Evolutionary conservation across 306 rosid genomes (phyloP), one percentile per base, ranked within the genome.

Genomic region (Mimosa bimucronata): DNA sequence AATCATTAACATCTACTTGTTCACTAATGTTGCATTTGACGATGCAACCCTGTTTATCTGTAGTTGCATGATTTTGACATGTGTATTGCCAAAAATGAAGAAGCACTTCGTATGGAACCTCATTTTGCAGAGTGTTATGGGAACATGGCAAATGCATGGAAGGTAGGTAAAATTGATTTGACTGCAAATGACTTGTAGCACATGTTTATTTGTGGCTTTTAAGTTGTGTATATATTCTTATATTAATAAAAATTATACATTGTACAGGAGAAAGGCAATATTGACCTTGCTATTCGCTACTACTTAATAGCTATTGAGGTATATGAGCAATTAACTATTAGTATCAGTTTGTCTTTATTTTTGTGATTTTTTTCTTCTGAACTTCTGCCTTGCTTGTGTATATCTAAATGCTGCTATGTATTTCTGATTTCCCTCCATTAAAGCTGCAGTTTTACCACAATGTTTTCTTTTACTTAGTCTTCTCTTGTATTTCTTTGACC

Each of bases 91-190:
- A 93, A 91, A 89, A 96, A 96, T 81, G 98, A 96, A 85, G 98
- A 96, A 87, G 97, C 99, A 19, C 93, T 96, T 83, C 90, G 88
- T 65, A 80, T 93, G 58, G 92, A 96, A 23, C 97, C 98, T 10
- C 97, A 83, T 82, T 96, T 96, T 80, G 96, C 99, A 0, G 99
- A 96, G 88, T 93, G 99, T 80, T 96, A 96, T 55, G 99, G 99
- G 62, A 96, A 96, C 82, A 93, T 96, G 99, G 99, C 99, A 46
- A 96, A 96, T 87, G 99, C 99, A 57, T 96, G 94, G 99, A 96
- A 96, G 97, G 99, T 90, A 78, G 66, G 57, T 76, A 34, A 37
- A 65, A 21, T 15, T 73, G 48, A 57, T 34, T 34, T 60, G 30
- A 29, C 3, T n/a, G 15, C 3, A 23, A 12, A 73, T 3, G 57